Evolutionary conservation across 1,284 basidiomycete species (phyloP).

Genomic region (Exobasidium rhododendri): DNA sequence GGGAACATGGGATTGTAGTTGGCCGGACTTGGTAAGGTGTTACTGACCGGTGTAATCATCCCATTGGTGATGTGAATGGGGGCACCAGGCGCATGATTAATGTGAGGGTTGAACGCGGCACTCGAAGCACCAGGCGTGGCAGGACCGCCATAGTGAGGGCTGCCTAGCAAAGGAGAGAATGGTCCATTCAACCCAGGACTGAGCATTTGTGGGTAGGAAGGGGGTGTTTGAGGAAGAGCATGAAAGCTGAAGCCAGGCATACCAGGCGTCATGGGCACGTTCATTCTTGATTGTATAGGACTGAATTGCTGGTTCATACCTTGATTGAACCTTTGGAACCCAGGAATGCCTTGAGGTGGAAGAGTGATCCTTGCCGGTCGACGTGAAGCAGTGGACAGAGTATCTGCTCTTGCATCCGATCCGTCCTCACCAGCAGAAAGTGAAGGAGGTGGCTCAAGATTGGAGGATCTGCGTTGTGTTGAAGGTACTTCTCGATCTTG

Average conservation of each 20-base stretch:
- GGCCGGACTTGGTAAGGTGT: not conserved
- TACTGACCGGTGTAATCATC: conserved; percentile 7
- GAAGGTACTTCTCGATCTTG: not conserved
- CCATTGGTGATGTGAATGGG: conserved; percentile 19
- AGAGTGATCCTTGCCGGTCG: conserved; percentile 46
- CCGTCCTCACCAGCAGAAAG: not conserved
- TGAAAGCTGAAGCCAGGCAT: conserved; percentile 58
- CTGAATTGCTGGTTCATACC: conserved; percentile 6
- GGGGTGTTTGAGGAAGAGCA: conserved; percentile 56
- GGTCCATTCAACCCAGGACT: conserved; percentile 50
- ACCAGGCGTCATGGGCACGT: conserved; percentile 55
- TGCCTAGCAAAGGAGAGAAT: conserved; percentile 40
- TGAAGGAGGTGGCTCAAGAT: not conserved
- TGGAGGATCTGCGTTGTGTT: not conserved
- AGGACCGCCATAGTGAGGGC: conserved; percentile 10
- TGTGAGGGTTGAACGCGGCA: conserved; percentile 10
- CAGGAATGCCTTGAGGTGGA: conserved; percentile 27
- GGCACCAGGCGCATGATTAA: conserved; percentile 34
- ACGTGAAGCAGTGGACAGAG: not conserved
- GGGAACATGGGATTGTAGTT: conserved; percentile 36
- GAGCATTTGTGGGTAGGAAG: conserved; percentile 54
- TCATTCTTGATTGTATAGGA: conserved; percentile 16
- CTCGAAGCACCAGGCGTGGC: conserved; percentile 10
- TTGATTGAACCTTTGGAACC: not conserved
- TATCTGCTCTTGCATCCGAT: not conserved